Evolutionary conservation across 2,329 filamentous ascomycete species (phyloP), one percentile per base, ranked within the genome.

Genomic region (Cordyceps fumosorosea): DNA sequence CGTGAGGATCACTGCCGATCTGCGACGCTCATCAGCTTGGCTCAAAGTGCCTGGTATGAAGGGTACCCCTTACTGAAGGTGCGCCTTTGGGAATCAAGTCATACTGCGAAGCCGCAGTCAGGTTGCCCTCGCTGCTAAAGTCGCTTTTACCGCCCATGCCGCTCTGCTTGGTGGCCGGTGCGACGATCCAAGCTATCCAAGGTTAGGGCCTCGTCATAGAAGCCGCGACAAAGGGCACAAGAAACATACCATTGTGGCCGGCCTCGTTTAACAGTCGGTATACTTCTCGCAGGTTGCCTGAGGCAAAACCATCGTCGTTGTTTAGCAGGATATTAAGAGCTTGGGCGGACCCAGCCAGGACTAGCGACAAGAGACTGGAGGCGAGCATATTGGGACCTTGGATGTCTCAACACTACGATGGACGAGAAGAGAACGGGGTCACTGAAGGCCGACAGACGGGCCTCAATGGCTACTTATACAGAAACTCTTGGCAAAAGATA

Each of bases 1-100:
- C 80, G 22, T 70, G 68, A 14, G 81, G 81, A 65, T 84, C 81
- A 18, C 72, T 74, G 52, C 84, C 83, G 24, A 72, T 63, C 69
- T 72, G 56, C 22, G 18, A 40, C 7, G 16, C 42, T 60, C 34
- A 56, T 54, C 34, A 10, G 24, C 11, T 50, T n/a, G 2, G 29
- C 12, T 10, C 11, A 14, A 22, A n/a, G 18, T 22, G 18, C 44
- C 20, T 10, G 18, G n/a, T n/a, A n/a, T n/a, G n/a, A n/a, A n/a
- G 10, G 10, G 20, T 18, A 12, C 53, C 29, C 29, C 65, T 45
- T 64, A 71, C 70, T 14, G 70, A 72, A 0, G 71, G 70, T 6
- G 67, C 70, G 24, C 70, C 70, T 2, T 65, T 66, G 3, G 70
- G 70, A 12, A 72, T 70, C 18, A 73, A 56, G 20, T 71, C 66